Base-by-base conservation (phyloP, 1,139 yeast genomes). In the Oligophagozyma castellii region DNA sequence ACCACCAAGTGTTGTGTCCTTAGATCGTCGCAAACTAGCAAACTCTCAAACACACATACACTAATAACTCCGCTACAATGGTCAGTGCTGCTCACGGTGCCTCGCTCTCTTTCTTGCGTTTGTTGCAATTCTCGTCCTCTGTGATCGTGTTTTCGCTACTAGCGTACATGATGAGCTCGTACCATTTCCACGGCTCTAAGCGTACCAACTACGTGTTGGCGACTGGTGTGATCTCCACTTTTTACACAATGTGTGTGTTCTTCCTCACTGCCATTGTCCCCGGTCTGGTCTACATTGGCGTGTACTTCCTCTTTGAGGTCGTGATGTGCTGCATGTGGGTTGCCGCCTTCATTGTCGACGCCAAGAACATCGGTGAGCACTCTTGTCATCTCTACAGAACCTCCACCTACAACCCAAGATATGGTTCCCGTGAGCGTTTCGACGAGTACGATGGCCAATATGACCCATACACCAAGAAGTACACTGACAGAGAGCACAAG, bases 181-280 rank as follows among this genome's bases (percentile, higher is more conserved):
- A 40, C 29, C 31, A 32, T 8, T 32, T 29, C 31, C 39, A 31
- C 16, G 42, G 44, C 13, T 34, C 38, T 21, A 37, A 33, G 20
- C 46, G 39, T 29, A 38, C 43, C 16, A 46, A 47, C 27, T 47
- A 39, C 28, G 44, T 40, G 20, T 26, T 47, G 22, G 36, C 53
- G 6, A 41, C 36, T 3, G 42, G 45, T 31, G 44, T 32, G 12
- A 45, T 47, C 19, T 38, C 48, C 12, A 26, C 34, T 5, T 39
- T 42, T 22, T 44, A 47, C 29, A 20, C 33, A n/a, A 3, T 47
- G 11, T 27, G 30, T 14, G 29, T 39, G 3, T 28, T 31, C 4
- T 12, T 38, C 4, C 23, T 38, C 4, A 30, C 40, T 4, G 14
- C 35, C 11, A 10, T 34, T 4, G 16, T 34, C 3, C 43, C 43